Evolutionary conservation across 345 rosid genomes (phyloP).

Genomic region (Alliaria petiolata): DNA sequence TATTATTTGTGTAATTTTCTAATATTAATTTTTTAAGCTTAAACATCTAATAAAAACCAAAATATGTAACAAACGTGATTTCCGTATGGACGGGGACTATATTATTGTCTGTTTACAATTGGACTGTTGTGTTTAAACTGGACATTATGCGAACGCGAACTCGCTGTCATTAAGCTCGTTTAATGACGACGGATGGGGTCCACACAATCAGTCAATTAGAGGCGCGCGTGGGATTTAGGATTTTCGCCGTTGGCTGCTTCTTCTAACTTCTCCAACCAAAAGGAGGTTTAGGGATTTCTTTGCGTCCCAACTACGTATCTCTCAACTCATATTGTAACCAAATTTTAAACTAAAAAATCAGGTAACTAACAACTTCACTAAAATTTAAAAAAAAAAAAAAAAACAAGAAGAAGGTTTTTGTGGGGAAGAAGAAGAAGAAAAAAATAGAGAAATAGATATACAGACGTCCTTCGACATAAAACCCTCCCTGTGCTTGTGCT

Average conservation of each 20-base stretch:
- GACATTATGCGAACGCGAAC: neutral
- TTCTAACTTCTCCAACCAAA: too few species aligned
- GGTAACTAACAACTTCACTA: neutral
- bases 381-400: too few species aligned
- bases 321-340: too few species aligned
- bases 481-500: slow-evolving; percentile 7
- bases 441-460: slow-evolving; percentile 18
- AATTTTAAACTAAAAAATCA: too few species aligned
- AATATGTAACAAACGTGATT: neutral
- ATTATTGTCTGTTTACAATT: too few species aligned
- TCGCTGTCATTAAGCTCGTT: neutral
- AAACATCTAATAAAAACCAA: too few species aligned
- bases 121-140: neutral
- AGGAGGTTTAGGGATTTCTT: too few species aligned
- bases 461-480: slow-evolving; percentile 19
- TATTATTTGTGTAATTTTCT: too few species aligned
- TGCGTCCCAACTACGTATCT: too few species aligned
- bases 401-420: neutral
- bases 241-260: too few species aligned
- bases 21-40: too few species aligned
- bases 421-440: neutral
- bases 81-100: too few species aligned
- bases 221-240: neutral
- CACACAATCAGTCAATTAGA: neutral
- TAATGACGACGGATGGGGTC: neutral